Conservation (phyloP, 208 protist species). For the Trypanosoma boissoni region DNA sequence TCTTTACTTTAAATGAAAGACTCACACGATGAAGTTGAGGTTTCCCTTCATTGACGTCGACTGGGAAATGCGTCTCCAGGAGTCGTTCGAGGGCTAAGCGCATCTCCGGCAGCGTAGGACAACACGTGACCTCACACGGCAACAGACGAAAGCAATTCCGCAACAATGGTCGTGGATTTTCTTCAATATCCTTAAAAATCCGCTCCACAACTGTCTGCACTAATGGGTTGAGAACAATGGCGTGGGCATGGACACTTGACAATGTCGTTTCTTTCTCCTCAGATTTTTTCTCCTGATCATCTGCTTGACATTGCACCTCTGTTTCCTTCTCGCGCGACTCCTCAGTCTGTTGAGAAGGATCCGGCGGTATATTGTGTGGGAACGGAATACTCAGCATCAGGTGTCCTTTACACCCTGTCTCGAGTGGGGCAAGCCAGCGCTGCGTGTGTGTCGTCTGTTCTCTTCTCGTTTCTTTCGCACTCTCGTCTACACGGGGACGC, state of each 20-base stretch:
- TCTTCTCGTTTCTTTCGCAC: not conserved
- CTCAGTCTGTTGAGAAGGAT: no score
- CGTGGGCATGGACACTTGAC: conserved; percentile 37
- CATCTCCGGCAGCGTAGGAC: conserved; percentile 76
- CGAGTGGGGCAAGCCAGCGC: conserved; percentile 48
- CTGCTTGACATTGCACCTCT: not conserved
- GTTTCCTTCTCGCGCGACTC: not conserved
- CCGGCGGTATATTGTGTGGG: conserved; percentile 6
- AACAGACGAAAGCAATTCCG: conserved; percentile 76
- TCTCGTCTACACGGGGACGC: conserved; percentile 1
- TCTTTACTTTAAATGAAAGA: conserved; percentile 73
- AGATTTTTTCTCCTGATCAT: no score
- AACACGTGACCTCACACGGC: conserved; percentile 81
- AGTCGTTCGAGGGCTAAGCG: conserved; percentile 46
- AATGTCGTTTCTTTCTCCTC: no score
- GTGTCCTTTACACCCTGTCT: conserved; percentile 68
- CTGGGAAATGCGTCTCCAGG: conserved; percentile 52
- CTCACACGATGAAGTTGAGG: conserved; percentile 15
- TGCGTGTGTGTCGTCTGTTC: not conserved
- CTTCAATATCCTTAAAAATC: conserved; percentile 60
- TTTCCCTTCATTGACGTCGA: not conserved
- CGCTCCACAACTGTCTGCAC: conserved; percentile 70
- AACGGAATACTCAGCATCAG: conserved; percentile 57
- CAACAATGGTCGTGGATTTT: conserved; percentile 57
- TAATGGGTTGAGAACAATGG: conserved; percentile 72